Percentiles rank a stretch among this genome's conserved stretches.
Conservation (phyloP, 202 grass and related monocot genomes). For the Dendrocalamus latiflorus region DNA sequence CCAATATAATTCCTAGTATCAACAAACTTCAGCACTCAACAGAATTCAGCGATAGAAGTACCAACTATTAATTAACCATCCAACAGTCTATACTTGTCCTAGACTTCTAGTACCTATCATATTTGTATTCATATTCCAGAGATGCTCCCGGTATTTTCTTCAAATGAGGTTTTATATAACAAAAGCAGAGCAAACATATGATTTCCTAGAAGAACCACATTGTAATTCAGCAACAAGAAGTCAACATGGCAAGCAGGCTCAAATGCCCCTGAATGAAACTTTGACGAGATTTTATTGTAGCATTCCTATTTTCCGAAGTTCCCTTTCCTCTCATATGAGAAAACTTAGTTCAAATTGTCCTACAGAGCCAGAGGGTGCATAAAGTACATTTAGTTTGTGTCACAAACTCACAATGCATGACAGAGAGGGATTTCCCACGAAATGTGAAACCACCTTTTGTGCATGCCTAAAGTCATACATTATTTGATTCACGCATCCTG, state of each 20-base stretch:
- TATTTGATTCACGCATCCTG: neutral
- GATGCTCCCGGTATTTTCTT: neutral
- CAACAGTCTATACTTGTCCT: neutral
- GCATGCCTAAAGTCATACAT: neutral
- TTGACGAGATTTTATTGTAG: neutral
- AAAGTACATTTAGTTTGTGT: neutral
- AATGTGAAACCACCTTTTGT: neutral
- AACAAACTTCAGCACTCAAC: neutral
- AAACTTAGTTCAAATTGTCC: neutral
- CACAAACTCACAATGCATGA: neutral
- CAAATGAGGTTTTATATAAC: neutral
- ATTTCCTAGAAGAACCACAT: neutral
- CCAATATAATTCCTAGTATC: neutral
- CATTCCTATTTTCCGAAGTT: neutral
- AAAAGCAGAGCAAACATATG: neutral
- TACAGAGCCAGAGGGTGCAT: neutral
- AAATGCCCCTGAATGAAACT: neutral
- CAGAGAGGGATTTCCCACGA: neutral
- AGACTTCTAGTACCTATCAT: neutral
- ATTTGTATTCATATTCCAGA: constrained; percentile 20
- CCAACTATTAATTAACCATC: neutral
- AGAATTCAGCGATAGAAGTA: constrained; percentile 6
- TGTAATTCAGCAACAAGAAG: neutral
- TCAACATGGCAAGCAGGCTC: neutral
- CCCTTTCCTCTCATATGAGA: neutral